Conservation (phyloP, 2,329 filamentous ascomycete species). For the Cladosporium sp. region DNA sequence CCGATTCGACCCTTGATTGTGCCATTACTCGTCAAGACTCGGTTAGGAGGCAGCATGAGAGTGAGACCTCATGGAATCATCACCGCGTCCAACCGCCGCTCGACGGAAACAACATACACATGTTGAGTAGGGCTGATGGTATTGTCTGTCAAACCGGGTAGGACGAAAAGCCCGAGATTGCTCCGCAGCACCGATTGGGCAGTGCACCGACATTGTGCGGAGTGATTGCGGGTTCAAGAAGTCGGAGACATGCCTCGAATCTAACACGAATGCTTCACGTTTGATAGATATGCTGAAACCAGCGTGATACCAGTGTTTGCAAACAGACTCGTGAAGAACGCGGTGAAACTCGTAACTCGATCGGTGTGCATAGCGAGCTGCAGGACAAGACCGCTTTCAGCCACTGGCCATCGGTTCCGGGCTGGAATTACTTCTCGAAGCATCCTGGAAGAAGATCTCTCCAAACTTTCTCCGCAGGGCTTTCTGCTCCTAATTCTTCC, state of each 20-base stretch:
- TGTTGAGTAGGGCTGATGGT: neutral
- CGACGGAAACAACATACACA: neutral
- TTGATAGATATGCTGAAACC: neutral
- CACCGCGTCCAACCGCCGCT: neutral
- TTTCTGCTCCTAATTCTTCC: constrained; percentile 6
- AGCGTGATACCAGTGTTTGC: neutral
- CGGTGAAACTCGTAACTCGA: neutral
- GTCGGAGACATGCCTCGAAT: neutral
- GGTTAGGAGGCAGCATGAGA: too few species aligned
- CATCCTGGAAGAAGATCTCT: constrained; percentile 5
- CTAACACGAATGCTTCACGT: too few species aligned
- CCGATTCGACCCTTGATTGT: neutral
- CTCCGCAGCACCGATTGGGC: neutral
- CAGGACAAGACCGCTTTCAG: neutral
- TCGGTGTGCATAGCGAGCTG: constrained; percentile 3
- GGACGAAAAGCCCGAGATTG: neutral
- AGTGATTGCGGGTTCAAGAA: neutral
- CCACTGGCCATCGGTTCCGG: neutral
- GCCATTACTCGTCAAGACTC: neutral
- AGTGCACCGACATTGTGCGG: neutral
- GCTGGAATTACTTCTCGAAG: constrained; percentile 10
- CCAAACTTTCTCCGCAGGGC: constrained; percentile 5
- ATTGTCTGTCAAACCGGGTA: neutral
- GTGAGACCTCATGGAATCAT: too few species aligned
- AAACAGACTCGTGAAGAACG: neutral